Evolutionary conservation across 2,329 filamentous ascomycete species (phyloP).

Genomic region (Stromatinia cepivora): DNA sequence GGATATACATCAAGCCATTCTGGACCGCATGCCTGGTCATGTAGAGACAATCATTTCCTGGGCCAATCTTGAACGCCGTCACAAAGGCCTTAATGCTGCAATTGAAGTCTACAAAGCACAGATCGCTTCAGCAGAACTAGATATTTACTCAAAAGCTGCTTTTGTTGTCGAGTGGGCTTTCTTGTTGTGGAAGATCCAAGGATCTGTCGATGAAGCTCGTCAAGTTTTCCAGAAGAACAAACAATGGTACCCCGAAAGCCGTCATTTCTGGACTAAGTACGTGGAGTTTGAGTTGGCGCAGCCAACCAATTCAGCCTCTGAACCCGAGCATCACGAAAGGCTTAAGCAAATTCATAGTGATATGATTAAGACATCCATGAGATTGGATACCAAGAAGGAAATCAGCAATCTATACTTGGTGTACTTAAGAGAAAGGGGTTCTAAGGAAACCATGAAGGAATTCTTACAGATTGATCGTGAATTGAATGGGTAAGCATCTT

Average conservation of each 20-base stretch:
- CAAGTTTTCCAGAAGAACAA: slow-evolving; percentile 80
- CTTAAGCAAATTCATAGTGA: slow-evolving; percentile 79
- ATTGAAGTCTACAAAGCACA: slow-evolving; percentile 80
- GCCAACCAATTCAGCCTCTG: slow-evolving; percentile 64
- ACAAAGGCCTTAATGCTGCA: slow-evolving; percentile 79
- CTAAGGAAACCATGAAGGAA: slow-evolving; percentile 80
- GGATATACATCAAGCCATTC: slow-evolving; percentile 80
- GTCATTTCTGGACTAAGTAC: slow-evolving; percentile 87
- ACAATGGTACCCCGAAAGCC: slow-evolving; percentile 81
- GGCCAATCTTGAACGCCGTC: slow-evolving; percentile 82
- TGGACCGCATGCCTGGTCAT: slow-evolving; percentile 74
- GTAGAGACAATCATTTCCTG: slow-evolving; percentile 85
- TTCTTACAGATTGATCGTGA: slow-evolving; percentile 82
- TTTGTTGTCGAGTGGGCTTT: slow-evolving; percentile 86
- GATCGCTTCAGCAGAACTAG: slow-evolving; percentile 70
- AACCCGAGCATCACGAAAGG: slow-evolving; percentile 66
- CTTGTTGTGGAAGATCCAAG: slow-evolving; percentile 84
- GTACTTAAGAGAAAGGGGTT: slow-evolving; percentile 80
- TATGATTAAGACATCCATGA: slow-evolving; percentile 69
- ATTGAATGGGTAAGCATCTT: slow-evolving; percentile 70
- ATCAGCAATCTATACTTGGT: slow-evolving; percentile 76
- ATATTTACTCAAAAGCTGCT: slow-evolving; percentile 79
- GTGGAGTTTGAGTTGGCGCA: slow-evolving; percentile 87
- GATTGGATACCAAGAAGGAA: slow-evolving; percentile 67
- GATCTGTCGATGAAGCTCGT: slow-evolving; percentile 76